Conservation (phyloP, 352 stramenopile genomes). For the Phytophthora rubi region DNA sequence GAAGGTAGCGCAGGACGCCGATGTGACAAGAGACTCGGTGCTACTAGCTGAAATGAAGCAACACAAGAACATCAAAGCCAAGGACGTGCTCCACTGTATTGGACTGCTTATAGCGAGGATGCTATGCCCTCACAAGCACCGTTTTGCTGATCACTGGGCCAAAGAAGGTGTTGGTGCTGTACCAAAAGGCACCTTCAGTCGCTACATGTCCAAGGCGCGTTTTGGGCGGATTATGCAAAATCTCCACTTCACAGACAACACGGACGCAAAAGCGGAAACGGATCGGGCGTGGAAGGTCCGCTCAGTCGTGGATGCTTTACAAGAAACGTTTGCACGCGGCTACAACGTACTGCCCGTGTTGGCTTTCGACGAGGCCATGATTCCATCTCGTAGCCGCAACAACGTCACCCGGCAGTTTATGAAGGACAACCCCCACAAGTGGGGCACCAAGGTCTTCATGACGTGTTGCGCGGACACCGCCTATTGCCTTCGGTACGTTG, state of each 20-base stretch:
- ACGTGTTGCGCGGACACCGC: conserved; percentile 13
- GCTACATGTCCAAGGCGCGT: background rate
- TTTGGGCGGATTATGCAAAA: background rate
- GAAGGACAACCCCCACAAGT: too few relatives aligned
- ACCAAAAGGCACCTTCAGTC: background rate
- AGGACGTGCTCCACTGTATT: conserved; percentile 23
- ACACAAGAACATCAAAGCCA: conserved; percentile 18
- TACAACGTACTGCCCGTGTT: conserved; percentile 12
- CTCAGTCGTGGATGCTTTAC: conserved; percentile 5
- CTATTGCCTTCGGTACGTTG: conserved; percentile 16
- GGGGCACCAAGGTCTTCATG: conserved; percentile 9
- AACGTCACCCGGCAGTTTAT: conserved; percentile 15
- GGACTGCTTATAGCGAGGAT: conserved; percentile 16
- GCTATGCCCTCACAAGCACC: conserved; percentile 7
- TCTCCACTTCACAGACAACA: conserved; percentile 12
- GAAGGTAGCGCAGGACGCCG: background rate
- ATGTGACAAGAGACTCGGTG: background rate
- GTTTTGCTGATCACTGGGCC: background rate
- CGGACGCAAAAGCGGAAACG: background rate
- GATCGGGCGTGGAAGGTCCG: conserved; percentile 20
- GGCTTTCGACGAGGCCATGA: conserved; percentile 19
- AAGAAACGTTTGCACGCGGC: background rate
- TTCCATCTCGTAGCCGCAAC: conserved; percentile 9
- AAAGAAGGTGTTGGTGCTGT: background rate
- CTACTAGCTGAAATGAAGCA: conserved; percentile 6